Conservation (phyloP, 768 basidiomycete genomes). For the Lactarius sanguifluus region DNA sequence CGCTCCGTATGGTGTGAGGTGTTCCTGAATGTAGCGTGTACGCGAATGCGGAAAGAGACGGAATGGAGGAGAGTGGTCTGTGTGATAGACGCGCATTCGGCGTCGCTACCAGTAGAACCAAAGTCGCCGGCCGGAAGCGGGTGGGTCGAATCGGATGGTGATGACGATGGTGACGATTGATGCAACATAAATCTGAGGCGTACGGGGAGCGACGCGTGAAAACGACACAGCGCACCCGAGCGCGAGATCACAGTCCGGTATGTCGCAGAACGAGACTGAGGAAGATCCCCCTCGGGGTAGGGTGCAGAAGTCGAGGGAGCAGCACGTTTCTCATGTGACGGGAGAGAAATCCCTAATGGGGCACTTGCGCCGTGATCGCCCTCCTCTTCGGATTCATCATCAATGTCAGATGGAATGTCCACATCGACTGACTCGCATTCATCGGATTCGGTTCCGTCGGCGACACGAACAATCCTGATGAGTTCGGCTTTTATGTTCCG, state of each 20-base stretch:
- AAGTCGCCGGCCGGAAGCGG: conserved; percentile 45
- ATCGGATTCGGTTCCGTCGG: conserved; percentile 36
- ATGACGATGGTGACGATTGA: conserved; percentile 52
- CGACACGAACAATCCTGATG: conserved; percentile 61
- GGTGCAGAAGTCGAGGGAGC: conserved; percentile 32
- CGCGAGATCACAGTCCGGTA: conserved; percentile 63
- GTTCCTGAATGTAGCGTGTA: conserved; percentile 78
- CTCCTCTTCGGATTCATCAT: conserved; percentile 33
- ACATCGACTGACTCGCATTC: conserved; percentile 22
- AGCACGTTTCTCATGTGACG: conserved; percentile 30
- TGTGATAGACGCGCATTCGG: conserved; percentile 72
- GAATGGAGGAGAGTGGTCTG: conserved; percentile 81
- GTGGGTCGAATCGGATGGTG: conserved; percentile 47
- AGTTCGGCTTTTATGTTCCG: conserved; percentile 82
- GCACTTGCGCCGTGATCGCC: conserved; percentile 42
- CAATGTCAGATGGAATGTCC: conserved; percentile 29
- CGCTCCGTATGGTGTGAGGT: conserved; percentile 66
- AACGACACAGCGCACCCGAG: conserved; percentile 90
- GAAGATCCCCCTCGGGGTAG: conserved; percentile 29
- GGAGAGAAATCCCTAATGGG: conserved; percentile 35
- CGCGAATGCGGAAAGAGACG: conserved; percentile 73
- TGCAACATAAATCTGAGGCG: conserved; percentile 82
- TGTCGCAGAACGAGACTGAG: conserved; percentile 25
- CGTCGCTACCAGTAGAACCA: conserved; percentile 53
- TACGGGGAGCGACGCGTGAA: conserved; percentile 73